These are phyloP conservation scores for Salicornia ramosissima DNA, from an alignment of 148 eudicot species.

Conservation along the genomic window DNA sequence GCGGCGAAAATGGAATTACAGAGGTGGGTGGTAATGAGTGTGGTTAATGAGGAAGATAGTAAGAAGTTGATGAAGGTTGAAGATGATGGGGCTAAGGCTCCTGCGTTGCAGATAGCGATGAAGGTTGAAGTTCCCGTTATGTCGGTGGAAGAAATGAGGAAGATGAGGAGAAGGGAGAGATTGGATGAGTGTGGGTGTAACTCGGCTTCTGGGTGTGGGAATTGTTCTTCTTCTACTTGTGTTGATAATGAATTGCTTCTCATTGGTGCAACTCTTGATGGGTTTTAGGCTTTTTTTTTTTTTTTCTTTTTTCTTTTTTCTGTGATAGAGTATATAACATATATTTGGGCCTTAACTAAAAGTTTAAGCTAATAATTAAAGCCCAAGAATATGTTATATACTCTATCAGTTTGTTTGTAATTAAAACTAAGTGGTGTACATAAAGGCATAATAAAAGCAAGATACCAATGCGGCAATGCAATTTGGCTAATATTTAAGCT, in stretches of 20 bases:
- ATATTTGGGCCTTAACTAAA: no score
- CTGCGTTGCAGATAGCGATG: conserved; percentile 37
- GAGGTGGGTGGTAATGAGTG: conserved; percentile 41
- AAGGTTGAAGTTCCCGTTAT: conserved; percentile 22
- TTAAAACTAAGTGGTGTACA: neutral
- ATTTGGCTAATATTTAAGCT: neutral
- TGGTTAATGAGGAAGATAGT: neutral
- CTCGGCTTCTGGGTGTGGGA: conserved; percentile 12
- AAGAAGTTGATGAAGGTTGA: conserved; percentile 11
- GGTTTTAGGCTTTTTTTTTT: conserved; percentile 14
- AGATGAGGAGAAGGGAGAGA: conserved; percentile 17
- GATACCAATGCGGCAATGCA: neutral
- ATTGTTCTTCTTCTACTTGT: conserved; percentile 19
- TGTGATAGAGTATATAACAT: no score
- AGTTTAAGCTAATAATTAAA: no score
- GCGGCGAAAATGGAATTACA: conserved; percentile 38
- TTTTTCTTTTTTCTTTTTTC: no score
- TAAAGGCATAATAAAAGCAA: no score
- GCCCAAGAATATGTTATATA: no score
- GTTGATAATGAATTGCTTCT: conserved; percentile 35
- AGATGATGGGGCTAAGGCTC: conserved; percentile 31
- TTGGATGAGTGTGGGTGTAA: conserved; percentile 39
- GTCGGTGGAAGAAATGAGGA: conserved; percentile 11
- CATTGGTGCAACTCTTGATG: conserved; percentile 28
- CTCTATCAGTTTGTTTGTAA: no score